These are phyloP conservation scores for Pseudopediastrum boryanum DNA, from an alignment of 139 green algal genomes.

Conservation along the genomic window DNA sequence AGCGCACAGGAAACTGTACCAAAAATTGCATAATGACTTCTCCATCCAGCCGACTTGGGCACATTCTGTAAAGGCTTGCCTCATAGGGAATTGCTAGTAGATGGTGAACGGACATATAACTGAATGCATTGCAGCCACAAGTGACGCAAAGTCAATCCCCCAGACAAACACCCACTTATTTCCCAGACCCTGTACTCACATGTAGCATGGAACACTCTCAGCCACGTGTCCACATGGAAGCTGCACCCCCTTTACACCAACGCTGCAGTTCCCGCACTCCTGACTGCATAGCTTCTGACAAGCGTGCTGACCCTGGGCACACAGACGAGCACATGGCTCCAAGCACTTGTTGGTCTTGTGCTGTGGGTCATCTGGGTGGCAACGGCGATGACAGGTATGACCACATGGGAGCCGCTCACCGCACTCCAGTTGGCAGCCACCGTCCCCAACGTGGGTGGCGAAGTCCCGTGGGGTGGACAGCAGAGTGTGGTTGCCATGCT, in stretches of 20 bases:
- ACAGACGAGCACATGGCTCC: constrained; percentile 42
- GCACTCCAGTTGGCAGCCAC: constrained; percentile 67
- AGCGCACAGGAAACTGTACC: too few relatives aligned
- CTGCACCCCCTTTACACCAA: constrained; percentile 8
- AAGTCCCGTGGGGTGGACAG: constrained; percentile 51
- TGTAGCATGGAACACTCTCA: constrained; percentile 40
- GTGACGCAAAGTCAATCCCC: neutral
- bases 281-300: constrained; percentile 46
- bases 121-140: too few relatives aligned
- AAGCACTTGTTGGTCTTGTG: constrained; percentile 40
- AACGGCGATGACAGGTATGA: constrained; percentile 63
- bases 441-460: constrained; percentile 50
- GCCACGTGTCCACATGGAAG: constrained; percentile 57
- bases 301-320: constrained; percentile 35
- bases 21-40: too few relatives aligned
- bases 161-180: neutral
- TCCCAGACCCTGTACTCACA: constrained; percentile 26
- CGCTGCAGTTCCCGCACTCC: constrained; percentile 38
- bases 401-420: constrained; percentile 58
- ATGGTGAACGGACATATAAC: too few relatives aligned
- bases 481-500: constrained; percentile 47
- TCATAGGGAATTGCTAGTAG: too few relatives aligned
- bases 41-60: too few relatives aligned
- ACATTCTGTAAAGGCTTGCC: too few relatives aligned
- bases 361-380: constrained; percentile 52